Percentiles rank a stretch among this genome's conserved stretches.
Conservation (phyloP, 1,284 basidiomycete genomes). For the Boletus holoroseus region DNA sequence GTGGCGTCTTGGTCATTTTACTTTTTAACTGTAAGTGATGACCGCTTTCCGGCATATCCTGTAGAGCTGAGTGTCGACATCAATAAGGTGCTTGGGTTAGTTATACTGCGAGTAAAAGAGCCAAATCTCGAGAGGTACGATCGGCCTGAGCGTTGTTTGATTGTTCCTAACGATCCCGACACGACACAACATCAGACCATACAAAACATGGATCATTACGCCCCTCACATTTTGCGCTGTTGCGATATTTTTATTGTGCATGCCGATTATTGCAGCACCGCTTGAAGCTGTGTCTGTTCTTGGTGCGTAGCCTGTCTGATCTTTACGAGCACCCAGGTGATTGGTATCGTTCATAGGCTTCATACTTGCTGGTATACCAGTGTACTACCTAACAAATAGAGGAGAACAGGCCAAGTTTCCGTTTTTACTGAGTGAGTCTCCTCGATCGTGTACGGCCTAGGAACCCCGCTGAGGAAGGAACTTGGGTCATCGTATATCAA, state of each 20-base stretch:
- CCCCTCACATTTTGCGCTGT: conserved; percentile 90
- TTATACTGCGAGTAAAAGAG: conserved; percentile 88
- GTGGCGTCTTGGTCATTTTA: conserved; percentile 90
- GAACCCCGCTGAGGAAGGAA: conserved; percentile 2
- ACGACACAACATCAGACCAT: conserved; percentile 54
- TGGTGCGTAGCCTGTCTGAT: conserved; percentile 44
- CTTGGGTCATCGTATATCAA: background rate
- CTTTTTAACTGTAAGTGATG: conserved; percentile 70
- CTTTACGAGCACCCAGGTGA: background rate
- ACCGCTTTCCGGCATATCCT: background rate
- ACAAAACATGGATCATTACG: conserved; percentile 87
- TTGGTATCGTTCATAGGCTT: conserved; percentile 43
- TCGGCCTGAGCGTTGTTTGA: background rate
- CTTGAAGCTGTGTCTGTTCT: conserved; percentile 82
- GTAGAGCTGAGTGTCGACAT: background rate
- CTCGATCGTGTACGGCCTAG: background rate
- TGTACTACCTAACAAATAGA: conserved; percentile 76
- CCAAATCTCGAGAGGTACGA: conserved; percentile 76
- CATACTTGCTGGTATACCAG: conserved; percentile 70
- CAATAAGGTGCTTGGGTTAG: conserved; percentile 72
- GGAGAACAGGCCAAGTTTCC: conserved; percentile 42
- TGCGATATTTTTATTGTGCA: conserved; percentile 87
- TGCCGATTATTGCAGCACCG: conserved; percentile 94
- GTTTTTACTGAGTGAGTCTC: conserved; percentile 43
- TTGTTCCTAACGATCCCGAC: background rate